Evolutionary conservation across 2,329 filamentous ascomycete genomes (phyloP).

Genomic region (Hymenoscyphus infarciens): DNA sequence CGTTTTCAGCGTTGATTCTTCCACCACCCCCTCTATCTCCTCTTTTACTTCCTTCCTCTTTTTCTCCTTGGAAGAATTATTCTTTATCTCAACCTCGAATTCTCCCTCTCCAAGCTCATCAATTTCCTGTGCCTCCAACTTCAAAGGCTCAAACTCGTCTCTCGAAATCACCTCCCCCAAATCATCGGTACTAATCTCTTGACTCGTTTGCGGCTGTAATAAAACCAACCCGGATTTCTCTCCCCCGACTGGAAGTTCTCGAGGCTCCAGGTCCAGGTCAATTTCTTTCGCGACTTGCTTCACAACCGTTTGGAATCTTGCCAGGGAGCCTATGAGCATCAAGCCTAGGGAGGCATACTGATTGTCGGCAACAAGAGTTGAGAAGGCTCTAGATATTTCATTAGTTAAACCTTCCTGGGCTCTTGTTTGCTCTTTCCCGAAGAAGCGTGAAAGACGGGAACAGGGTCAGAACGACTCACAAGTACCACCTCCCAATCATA

Average conservation of each 20-base stretch:
- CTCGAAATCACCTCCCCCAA: constrained; percentile 31
- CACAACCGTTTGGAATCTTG: constrained; percentile 49
- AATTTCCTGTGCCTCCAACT: background rate
- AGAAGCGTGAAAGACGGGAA: background rate
- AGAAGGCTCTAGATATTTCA: constrained; percentile 51
- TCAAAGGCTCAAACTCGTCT: background rate
- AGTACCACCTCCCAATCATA: constrained; percentile 42
- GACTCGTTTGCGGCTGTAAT: background rate
- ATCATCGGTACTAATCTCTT: constrained; percentile 14
- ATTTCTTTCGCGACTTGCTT: constrained; percentile 6
- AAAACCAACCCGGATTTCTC: background rate
- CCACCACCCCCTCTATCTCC: constrained; percentile 11
- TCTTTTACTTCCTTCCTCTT: constrained; percentile 29
- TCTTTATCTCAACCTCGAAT: background rate
- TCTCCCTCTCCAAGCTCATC: background rate
- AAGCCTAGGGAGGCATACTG: constrained; percentile 71
- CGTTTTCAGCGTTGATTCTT: constrained; percentile 33
- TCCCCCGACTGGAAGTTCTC: background rate
- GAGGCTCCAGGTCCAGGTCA: constrained; percentile 1
- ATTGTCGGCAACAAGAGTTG: constrained; percentile 65
- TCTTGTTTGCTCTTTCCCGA: background rate
- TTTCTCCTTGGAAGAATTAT: constrained; percentile 1
- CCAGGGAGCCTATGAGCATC: constrained; percentile 62
- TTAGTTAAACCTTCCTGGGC: background rate
- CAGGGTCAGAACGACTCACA: constrained; percentile 40